Base-by-base conservation (phyloP, 371 early-diverging fungal genomes). In the Thermomucor indicae-seudaticae region DNA sequence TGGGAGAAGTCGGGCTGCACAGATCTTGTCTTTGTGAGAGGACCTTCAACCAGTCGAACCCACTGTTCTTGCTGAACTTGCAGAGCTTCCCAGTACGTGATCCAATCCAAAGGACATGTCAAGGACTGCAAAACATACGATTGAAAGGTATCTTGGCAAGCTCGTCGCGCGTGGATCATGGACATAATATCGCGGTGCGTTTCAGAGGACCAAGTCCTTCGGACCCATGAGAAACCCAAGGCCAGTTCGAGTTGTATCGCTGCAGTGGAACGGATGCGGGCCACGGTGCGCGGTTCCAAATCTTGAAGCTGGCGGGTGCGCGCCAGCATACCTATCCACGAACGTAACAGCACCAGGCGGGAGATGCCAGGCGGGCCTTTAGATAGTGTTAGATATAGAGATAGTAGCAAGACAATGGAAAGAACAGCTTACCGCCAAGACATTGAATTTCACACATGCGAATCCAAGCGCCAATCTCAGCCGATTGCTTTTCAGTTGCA, bases 391-490 rank as follows among this genome's bases (percentile, higher is more conserved):
- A 1, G 4, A 27, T 5, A n/a, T 19, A 29, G 6, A 41, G 22
- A 45, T 16, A n/a, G n/a, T n/a, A n/a, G n/a, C n/a, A n/a, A n/a
- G n/a, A n/a, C n/a, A n/a, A n/a, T n/a, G 4, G 34, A 20, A 44
- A 23, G 37, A 48, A 43, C 2, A 54, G 37, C 32, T 32, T 60
- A 64, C 66, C 66, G 43, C 70, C 70, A 10, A 65, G 55, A 27
- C 70, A 70, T 49, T 70, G 65, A 11, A 65, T 45, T 43, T 70
- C 70, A 44, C 62, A 58, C 31, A 60, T 27, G 14, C 70, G 62
- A 14, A 70, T 53, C 65, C 70, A 70, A 7, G 65, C 62, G 29
- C 63, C 63, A 5, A 55, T 40, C 30, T 44, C 50, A 16, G 60
- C 43, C 14, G 61, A 28, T 43, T 65, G 57, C 28, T 61, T 56